Conservation (phyloP, 2,329 filamentous ascomycete species). For the Penicillium olsonii region DNA sequence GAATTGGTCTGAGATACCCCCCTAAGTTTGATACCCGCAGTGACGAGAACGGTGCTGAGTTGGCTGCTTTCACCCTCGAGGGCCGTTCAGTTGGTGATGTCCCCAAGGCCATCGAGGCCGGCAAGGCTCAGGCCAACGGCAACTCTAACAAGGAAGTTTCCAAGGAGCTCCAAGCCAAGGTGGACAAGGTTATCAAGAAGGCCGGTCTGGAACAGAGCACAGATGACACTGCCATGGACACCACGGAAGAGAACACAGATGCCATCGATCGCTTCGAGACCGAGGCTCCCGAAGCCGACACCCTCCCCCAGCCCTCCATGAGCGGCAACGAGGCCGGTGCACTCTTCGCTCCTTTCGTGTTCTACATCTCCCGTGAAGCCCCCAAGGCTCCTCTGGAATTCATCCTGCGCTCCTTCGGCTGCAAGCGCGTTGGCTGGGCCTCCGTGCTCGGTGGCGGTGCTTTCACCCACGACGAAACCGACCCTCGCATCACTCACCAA, state of each 20-base stretch:
- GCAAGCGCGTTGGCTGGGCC: slow-evolving; percentile 95
- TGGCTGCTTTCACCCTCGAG: slow-evolving; percentile 88
- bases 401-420: slow-evolving; percentile 88
- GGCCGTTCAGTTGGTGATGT: slow-evolving; percentile 60
- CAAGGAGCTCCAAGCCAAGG: slow-evolving; percentile 67
- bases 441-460: slow-evolving; percentile 85
- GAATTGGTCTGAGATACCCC: slow-evolving; percentile 88
- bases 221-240: slow-evolving; percentile 47
- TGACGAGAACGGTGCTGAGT: slow-evolving; percentile 86
- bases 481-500: slow-evolving; percentile 91
- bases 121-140: slow-evolving; percentile 56
- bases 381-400: slow-evolving; percentile 90
- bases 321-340: slow-evolving; percentile 67
- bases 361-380: slow-evolving; percentile 92
- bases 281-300: slow-evolving; percentile 78
- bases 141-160: slow-evolving; percentile 60
- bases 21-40: slow-evolving; percentile 87
- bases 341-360: slow-evolving; percentile 85
- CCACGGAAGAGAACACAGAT: slow-evolving; percentile 55
- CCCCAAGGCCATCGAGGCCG: slow-evolving; percentile 55
- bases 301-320: slow-evolving; percentile 75
- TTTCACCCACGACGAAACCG: slow-evolving; percentile 85
- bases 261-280: slow-evolving; percentile 91
- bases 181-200: slow-evolving; percentile 57
- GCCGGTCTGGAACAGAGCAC: slow-evolving; percentile 43